These are phyloP conservation scores for Gliomastix tumulicola DNA, from an alignment of 2,329 filamentous ascomycete genomes.

Conservation along the genomic window DNA sequence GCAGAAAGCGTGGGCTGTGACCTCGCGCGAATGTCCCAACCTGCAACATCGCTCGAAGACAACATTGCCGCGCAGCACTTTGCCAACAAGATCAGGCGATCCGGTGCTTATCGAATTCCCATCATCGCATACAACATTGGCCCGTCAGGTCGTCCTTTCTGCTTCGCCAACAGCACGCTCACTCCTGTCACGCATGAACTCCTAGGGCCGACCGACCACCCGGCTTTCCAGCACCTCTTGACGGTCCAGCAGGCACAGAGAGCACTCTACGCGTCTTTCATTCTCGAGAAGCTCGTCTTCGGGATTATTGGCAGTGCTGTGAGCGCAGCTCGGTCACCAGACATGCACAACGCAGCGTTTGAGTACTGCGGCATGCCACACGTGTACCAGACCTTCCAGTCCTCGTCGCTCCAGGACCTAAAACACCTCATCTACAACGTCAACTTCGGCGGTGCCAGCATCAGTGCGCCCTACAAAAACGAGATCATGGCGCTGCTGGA, in stretches of 20 bases:
- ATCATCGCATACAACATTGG: conserved; percentile 47
- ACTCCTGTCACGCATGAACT: conserved; percentile 16
- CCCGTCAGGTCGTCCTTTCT: conserved; percentile 39
- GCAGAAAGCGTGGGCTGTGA: conserved; percentile 36
- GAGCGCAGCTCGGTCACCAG: conserved; percentile 52
- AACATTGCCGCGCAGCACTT: conserved; percentile 43
- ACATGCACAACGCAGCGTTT: conserved; percentile 58
- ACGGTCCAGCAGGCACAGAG: conserved; percentile 1
- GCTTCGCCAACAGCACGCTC: conserved; percentile 46
- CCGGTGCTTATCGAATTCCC: conserved; percentile 24
- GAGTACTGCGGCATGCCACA: conserved; percentile 51
- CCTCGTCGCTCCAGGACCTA: conserved; percentile 43
- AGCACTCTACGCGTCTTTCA: conserved; percentile 48
- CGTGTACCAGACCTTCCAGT: conserved; percentile 44
- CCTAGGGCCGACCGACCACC: no score
- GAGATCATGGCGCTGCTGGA: conserved; percentile 50
- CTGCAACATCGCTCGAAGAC: conserved; percentile 37
- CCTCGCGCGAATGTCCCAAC: conserved; percentile 42
- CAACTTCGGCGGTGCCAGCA: conserved; percentile 53
- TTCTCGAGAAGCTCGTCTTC: conserved; percentile 50
- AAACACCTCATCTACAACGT: conserved; percentile 44
- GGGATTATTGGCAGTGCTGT: conserved; percentile 53
- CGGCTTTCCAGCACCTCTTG: conserved; percentile 11
- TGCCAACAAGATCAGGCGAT: conserved; percentile 27
- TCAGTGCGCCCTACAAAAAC: conserved; percentile 56